Percentiles rank a stretch among this genome's conserved stretches.
Conservation (phyloP, 345 rosid species). For the Eucalyptus globulus region DNA sequence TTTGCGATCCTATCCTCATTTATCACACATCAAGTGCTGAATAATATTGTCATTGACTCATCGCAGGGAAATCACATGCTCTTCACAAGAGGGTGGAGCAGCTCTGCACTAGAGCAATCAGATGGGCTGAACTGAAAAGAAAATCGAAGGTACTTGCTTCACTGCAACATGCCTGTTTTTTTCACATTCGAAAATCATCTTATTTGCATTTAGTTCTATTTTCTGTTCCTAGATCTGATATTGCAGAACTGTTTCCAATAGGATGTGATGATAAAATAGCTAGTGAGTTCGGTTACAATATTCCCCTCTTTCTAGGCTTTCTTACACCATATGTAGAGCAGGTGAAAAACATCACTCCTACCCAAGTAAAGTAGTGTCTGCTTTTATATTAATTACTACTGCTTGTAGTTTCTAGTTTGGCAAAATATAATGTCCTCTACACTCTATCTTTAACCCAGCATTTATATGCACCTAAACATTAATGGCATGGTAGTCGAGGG, state of each 20-base stretch:
- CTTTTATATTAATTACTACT: neutral
- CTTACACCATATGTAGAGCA: neutral
- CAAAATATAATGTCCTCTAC: neutral
- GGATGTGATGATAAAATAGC: neutral
- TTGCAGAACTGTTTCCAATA: neutral
- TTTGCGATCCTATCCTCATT: neutral
- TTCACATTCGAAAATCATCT: neutral
- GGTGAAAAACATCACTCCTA: neutral
- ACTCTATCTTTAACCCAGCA: neutral
- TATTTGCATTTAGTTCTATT: neutral
- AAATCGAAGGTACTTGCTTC: constrained; percentile 67
- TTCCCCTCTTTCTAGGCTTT: neutral
- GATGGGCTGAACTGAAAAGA: constrained; percentile 89
- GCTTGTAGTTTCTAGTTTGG: neutral
- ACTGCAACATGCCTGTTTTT: neutral
- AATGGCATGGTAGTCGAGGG: neutral
- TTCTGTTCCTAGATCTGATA: neutral
- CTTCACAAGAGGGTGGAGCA: constrained; percentile 99
- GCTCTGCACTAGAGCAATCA: constrained; percentile 90
- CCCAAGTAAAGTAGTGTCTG: neutral
- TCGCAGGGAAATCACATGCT: constrained; percentile 94
- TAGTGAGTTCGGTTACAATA: neutral
- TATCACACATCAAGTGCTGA: neutral
- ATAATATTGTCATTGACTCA: neutral
- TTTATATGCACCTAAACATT: neutral